phyloP scores from a whole-genome alignment of 106 monocot genomes.

The Vanilla planifolia region DNA sequence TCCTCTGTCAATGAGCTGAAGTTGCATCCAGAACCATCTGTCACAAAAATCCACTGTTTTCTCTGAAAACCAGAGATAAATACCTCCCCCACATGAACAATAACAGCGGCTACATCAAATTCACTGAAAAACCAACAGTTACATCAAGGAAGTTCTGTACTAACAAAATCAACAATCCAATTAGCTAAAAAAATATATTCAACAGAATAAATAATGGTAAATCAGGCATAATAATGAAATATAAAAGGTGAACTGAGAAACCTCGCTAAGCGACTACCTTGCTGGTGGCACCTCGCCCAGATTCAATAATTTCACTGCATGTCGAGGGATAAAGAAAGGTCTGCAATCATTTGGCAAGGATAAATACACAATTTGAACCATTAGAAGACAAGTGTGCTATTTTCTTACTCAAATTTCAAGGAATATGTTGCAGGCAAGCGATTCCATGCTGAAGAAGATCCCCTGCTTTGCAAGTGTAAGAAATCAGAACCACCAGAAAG shows the following conservation, averaged over 20 bases:
- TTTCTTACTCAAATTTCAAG: constrained; percentile 66
- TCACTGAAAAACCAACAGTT: constrained; percentile 46
- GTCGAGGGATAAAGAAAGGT: constrained; percentile 66
- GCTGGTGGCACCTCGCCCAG: constrained; percentile 73
- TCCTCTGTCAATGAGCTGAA: constrained; percentile 23
- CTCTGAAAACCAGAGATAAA: constrained; percentile 56
- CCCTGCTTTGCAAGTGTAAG: constrained; percentile 76
- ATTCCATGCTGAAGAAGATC: constrained; percentile 68
- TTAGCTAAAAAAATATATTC: too few species aligned
- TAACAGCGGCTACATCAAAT: constrained; percentile 76
- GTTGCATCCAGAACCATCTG: constrained; percentile 56
- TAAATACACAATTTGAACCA: neutral
- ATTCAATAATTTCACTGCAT: constrained; percentile 45
- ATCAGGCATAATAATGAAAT: neutral
- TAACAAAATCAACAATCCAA: too few species aligned
- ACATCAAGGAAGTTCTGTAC: neutral
- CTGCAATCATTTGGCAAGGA: constrained; percentile 33
- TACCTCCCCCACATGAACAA: constrained; percentile 74
- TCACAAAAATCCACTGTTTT: constrained; percentile 88
- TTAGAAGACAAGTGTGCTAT: constrained; percentile 5
- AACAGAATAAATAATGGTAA: too few species aligned
- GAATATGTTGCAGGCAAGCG: constrained; percentile 17
- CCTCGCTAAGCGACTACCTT: constrained; percentile 28
- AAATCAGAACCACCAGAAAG: constrained; percentile 29
- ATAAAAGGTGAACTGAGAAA: neutral